phyloP scores from a whole-genome alignment of 495 filamentous ascomycete genomes.

The Penicillium diatomitis region DNA sequence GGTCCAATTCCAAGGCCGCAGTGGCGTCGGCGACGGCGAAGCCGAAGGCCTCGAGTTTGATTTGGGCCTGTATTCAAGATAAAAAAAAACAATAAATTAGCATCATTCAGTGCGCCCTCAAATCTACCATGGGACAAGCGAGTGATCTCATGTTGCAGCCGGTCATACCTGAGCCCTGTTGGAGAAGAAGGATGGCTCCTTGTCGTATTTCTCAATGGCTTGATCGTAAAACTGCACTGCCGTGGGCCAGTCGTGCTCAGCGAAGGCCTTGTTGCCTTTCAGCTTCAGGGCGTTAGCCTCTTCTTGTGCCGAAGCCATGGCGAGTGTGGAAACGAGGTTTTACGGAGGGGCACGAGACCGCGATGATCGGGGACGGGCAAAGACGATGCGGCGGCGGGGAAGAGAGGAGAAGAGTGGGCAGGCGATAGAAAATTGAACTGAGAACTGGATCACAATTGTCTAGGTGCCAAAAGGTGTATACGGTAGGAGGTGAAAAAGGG shows the following conservation, averaged over 20 bases:
- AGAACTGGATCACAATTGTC: background rate
- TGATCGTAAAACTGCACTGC: constrained; percentile 82
- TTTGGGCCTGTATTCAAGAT: constrained; percentile 55
- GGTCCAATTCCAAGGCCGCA: constrained; percentile 87
- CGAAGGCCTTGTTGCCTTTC: constrained; percentile 90
- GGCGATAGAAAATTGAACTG: background rate
- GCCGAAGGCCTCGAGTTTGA: constrained; percentile 91
- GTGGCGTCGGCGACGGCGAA: constrained; percentile 87
- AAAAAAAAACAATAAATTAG: constrained; percentile 10
- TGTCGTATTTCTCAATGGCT: constrained; percentile 78
- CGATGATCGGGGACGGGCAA: constrained; percentile 10
- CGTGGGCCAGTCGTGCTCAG: constrained; percentile 72
- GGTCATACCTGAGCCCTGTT: constrained; percentile 81
- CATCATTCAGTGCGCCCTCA: background rate
- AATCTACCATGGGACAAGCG: background rate
- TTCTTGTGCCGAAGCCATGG: constrained; percentile 48
- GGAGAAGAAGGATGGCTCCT: constrained; percentile 81
- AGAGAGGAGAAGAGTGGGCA: background rate
- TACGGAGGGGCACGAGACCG: constrained; percentile 30
- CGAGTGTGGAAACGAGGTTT: constrained; percentile 1
- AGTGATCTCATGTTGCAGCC: constrained; percentile 2
- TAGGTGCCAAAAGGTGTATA: constrained; percentile 2
- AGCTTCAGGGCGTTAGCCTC: constrained; percentile 77
- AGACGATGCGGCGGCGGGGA: background rate
- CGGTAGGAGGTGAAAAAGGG: constrained; percentile 7